Evolutionary conservation across 164 flowering plant species (phyloP).

Genomic region (grape (Vitis vinifera)): DNA sequence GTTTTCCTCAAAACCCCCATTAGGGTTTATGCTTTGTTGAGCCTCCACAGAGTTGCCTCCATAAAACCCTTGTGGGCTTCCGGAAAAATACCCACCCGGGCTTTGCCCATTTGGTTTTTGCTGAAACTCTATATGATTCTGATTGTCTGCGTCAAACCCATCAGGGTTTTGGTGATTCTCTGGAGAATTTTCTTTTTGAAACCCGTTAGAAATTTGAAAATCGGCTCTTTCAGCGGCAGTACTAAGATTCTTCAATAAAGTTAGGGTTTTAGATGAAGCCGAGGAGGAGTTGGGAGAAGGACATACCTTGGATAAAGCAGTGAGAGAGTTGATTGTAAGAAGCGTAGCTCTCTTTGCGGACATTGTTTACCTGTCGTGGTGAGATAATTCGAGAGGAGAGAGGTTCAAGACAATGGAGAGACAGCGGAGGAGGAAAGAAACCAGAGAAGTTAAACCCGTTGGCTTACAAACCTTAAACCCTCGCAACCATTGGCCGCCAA

Average conservation of each 20-base stretch:
- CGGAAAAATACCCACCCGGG: not conserved
- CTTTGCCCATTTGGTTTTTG: constrained; percentile 6
- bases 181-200: not conserved
- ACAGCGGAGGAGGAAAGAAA: not conserved
- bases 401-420: not conserved
- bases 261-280: not conserved
- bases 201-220: constrained; percentile 1
- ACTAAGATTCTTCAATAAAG: not conserved
- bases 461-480: no score
- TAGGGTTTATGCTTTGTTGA: constrained; percentile 5
- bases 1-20: constrained; percentile 5
- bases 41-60: not conserved
- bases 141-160: constrained; percentile 10
- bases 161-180: constrained; percentile 14
- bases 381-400: not conserved
- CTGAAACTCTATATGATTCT: constrained; percentile 8
- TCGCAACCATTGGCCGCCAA: no score
- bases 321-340: constrained; percentile 14
- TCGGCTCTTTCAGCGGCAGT: not conserved
- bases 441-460: no score
- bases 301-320: constrained; percentile 25
- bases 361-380: constrained; percentile 1
- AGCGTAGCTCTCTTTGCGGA: constrained; percentile 9
- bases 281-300: not conserved
- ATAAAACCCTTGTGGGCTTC: not conserved